Evolutionary conservation across 495 filamentous ascomycete genomes (phyloP).

Genomic region (Stereocaulon alpinum): DNA sequence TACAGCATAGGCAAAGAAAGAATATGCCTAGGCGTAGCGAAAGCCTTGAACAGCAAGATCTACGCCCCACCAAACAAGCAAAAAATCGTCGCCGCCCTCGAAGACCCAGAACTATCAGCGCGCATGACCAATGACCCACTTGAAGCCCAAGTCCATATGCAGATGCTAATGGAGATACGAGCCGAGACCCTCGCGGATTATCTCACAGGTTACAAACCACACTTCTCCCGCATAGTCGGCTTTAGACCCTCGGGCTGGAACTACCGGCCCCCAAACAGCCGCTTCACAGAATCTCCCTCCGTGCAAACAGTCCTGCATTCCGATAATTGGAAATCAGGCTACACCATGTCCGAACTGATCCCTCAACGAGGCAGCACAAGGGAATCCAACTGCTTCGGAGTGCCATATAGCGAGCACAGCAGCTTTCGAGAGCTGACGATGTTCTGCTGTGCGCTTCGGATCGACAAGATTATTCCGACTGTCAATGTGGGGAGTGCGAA

Average conservation of each 20-base stretch:
- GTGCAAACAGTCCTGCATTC: slow-evolving; percentile 63
- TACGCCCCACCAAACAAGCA: slow-evolving; percentile 76
- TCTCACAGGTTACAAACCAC: slow-evolving; percentile 59
- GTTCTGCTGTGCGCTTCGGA: slow-evolving; percentile 78
- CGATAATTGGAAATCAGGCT: slow-evolving; percentile 61
- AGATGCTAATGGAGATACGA: slow-evolving; percentile 81
- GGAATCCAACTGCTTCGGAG: slow-evolving; percentile 72
- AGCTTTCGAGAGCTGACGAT: slow-evolving; percentile 87
- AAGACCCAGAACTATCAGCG: slow-evolving; percentile 68
- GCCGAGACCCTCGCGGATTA: slow-evolving; percentile 84
- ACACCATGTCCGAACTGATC: slow-evolving; percentile 51
- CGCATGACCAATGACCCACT: slow-evolving; percentile 68
- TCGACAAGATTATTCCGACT: slow-evolving; percentile 84
- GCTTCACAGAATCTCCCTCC: slow-evolving; percentile 52
- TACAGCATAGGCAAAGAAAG: slow-evolving; percentile 98
- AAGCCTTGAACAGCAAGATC: slow-evolving; percentile 80
- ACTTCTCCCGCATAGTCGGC: slow-evolving; percentile 79
- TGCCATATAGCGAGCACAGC: slow-evolving; percentile 92
- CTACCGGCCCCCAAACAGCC: slow-evolving; percentile 59
- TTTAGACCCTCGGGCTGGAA: slow-evolving; percentile 91
- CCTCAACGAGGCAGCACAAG: slow-evolving; percentile 70
- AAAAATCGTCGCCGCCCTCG: slow-evolving; percentile 70
- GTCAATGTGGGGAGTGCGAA: slow-evolving; percentile 76
- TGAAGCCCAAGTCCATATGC: slow-evolving; percentile 96
- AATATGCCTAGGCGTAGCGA: slow-evolving; percentile 84